Evolutionary conservation across 2,329 filamentous ascomycete genomes (phyloP).

Genomic region (Neonectria coccinea): DNA sequence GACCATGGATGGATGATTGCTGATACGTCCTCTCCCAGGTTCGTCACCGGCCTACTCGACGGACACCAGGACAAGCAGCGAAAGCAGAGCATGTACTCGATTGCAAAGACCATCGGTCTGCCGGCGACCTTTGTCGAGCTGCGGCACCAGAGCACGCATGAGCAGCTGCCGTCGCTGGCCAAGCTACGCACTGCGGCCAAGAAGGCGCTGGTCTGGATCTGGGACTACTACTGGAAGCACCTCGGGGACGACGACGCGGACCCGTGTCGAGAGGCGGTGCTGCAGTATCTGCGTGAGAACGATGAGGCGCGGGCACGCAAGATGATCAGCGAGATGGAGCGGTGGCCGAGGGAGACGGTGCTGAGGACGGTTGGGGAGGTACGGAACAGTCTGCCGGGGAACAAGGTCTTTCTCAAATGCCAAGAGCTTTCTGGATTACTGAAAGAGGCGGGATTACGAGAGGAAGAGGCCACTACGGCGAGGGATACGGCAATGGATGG

Average conservation of each 20-base stretch:
- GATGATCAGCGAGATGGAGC: conserved; percentile 47
- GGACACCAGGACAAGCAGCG: conserved; percentile 74
- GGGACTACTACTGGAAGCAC: conserved; percentile 85
- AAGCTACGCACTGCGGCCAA: conserved; percentile 77
- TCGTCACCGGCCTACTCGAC: conserved; percentile 84
- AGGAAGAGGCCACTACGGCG: background rate
- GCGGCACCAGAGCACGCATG: conserved; percentile 90
- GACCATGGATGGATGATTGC: background rate
- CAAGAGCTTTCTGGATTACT: conserved; percentile 59
- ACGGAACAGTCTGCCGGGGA: conserved; percentile 55
- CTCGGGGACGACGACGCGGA: conserved; percentile 50
- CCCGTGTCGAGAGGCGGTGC: conserved; percentile 52
- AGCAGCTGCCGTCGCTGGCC: conserved; percentile 81
- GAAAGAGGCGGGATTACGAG: conserved; percentile 28
- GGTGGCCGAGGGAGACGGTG: conserved; percentile 53
- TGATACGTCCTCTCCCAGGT: conserved; percentile 58
- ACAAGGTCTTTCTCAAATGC: conserved; percentile 57
- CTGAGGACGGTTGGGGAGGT: conserved; percentile 55
- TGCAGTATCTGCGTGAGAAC: conserved; percentile 54
- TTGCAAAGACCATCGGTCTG: conserved; percentile 75
- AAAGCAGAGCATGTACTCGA: conserved; percentile 79
- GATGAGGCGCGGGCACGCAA: conserved; percentile 44
- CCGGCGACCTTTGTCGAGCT: conserved; percentile 88
- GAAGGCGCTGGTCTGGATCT: conserved; percentile 85
- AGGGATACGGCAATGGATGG: conserved; percentile 28